These are phyloP conservation scores for Psilocybe subaeruginosa DNA, from an alignment of 768 basidiomycete genomes.

Conservation along the genomic window DNA sequence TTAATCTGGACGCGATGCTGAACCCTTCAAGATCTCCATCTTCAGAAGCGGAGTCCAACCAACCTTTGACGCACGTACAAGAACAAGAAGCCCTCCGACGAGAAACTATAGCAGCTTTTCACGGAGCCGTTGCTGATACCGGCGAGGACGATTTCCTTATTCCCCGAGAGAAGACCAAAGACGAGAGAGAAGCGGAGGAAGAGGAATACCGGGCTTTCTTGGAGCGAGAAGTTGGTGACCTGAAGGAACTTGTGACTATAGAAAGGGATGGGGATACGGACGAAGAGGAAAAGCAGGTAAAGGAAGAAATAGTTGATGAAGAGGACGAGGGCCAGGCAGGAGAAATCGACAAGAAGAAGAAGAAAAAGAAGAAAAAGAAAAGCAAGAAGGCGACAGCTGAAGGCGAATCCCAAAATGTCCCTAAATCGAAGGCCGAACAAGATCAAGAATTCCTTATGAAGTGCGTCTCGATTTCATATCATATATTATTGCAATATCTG, in stretches of 20 bases:
- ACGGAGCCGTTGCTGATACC: constrained; percentile 43
- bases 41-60: constrained; percentile 34
- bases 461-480: constrained; percentile 46
- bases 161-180: constrained; percentile 75
- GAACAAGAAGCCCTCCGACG: constrained; percentile 76
- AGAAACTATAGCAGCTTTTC: constrained; percentile 89
- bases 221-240: constrained; percentile 80
- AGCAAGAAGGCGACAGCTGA: constrained; percentile 28
- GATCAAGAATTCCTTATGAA: constrained; percentile 91
- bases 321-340: constrained; percentile 50
- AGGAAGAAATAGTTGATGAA: constrained; percentile 29
- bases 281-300: constrained; percentile 23
- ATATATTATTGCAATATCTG: constrained; percentile 2
- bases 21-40: constrained; percentile 60
- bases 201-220: constrained; percentile 86
- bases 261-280: constrained; percentile 37
- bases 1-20: constrained; percentile 65
- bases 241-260: constrained; percentile 68
- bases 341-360: constrained; percentile 36
- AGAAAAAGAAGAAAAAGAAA: constrained; percentile 34
- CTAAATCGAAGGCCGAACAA: constrained; percentile 51
- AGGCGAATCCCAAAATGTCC: background rate
- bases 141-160: constrained; percentile 71
- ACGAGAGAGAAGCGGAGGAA: constrained; percentile 77
- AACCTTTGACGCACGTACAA: constrained; percentile 68